Base-by-base conservation (phyloP, 345 rosid species). In the Balakata baccata region DNA sequence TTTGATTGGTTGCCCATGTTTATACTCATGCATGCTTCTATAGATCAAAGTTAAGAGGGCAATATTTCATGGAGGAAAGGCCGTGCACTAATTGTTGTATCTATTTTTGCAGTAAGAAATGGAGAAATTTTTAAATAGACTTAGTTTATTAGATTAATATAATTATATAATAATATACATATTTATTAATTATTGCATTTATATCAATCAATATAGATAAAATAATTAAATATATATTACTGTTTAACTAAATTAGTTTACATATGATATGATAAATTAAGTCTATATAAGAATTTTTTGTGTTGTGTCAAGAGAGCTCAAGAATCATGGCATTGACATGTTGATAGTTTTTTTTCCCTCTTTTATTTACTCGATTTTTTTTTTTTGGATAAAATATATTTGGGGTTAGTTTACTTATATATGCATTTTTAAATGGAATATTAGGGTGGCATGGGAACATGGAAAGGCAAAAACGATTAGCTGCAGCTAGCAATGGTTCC, bases 371-470 rank as follows among this genome's bases (percentile, higher is more conserved):
- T 23, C n/a, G n/a, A n/a, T n/a, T n/a, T n/a, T 45, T 25, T 71
- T 4, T 6, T 7, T 53, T 50, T 16, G 17, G 0, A 22, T 23
- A 11, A 11, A 6, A 0, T 22, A 1, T 29, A 8, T 2, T 7
- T 18, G 4, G 18, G 37, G 9, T 47, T 11, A 20, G 3, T 70
- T 10, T 38, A 23, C 43, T 9, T 38, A 47, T 16, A n/a, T 22
- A 6, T 16, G 47, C 52, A 17, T 23, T 54, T 37, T 45, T 13
- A 11, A 13, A 62, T 65, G 64, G 29, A 63, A 56, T 5, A 43
- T 43, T 11, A 84, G 91, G 98, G 29, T 89, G 96, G 98, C 89
- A 90, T 59, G 98, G 88, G 47, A 90, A 89, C 73, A 67, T 89
- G 87, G 88, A 85, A 61, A 77, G 87, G 84, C 86, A 80, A 46